phyloP scores from a whole-genome alignment of 176 grass and related monocot species.

The Olyra latifolia region DNA sequence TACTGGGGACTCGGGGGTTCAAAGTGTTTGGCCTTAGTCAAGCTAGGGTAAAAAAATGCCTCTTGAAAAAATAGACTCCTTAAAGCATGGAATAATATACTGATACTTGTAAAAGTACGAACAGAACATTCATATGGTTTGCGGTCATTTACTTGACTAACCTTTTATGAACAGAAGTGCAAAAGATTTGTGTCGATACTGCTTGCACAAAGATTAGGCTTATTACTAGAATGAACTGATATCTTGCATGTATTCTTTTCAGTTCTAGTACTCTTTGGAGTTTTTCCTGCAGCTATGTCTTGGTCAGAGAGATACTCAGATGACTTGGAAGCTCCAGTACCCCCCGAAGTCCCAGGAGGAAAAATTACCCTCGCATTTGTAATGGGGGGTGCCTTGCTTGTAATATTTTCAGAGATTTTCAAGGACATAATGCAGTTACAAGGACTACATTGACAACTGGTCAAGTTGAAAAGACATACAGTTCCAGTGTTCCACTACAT shows the following conservation, averaged over 20 bases:
- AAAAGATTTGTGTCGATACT: not conserved
- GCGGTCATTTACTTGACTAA: slow-evolving; percentile 7
- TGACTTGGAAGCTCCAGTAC: slow-evolving; percentile 48
- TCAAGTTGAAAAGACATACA: not conserved
- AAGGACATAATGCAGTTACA: slow-evolving; percentile 66
- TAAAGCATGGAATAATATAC: slow-evolving; percentile 19
- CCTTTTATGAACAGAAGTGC: slow-evolving; percentile 14
- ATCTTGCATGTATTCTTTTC: slow-evolving; percentile 34
- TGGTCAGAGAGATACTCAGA: slow-evolving; percentile 93
- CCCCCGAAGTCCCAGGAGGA: slow-evolving; percentile 56
- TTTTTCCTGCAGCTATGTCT: slow-evolving; percentile 87
- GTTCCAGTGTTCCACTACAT: not conserved
- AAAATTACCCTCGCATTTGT: slow-evolving; percentile 61
- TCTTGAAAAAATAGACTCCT: not conserved
- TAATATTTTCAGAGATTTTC: slow-evolving; percentile 77
- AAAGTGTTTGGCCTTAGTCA: not conserved
- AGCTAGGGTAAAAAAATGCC: not conserved
- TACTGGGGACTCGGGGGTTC: not conserved
- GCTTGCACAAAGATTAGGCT: not conserved
- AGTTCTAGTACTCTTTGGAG: slow-evolving; percentile 91
- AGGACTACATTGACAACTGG: slow-evolving; percentile 33
- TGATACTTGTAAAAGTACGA: not conserved
- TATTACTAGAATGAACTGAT: slow-evolving; percentile 24
- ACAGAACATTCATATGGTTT: not conserved
- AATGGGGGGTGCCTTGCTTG: slow-evolving; percentile 58